Evolutionary conservation across 441 rosid species (phyloP).

Genomic region (Gossypium schwendimanii): DNA sequence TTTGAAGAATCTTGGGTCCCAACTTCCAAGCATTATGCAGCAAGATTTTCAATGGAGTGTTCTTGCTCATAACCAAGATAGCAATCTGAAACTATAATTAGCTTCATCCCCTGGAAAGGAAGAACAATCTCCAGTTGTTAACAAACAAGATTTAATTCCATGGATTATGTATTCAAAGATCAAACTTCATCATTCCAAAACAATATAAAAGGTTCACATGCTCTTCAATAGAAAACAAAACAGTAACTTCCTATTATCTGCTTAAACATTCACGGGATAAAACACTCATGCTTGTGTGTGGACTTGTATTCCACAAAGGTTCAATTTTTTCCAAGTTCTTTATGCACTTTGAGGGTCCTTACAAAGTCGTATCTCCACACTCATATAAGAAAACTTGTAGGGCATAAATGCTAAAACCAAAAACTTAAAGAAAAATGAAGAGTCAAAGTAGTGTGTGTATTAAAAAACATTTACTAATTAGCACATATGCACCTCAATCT

Average conservation of each 20-base stretch:
- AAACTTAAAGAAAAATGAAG: not conserved
- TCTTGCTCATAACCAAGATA: constrained; percentile 86
- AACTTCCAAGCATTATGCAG: constrained; percentile 20
- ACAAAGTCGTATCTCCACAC: not conserved
- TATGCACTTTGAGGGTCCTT: not conserved
- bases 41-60: constrained; percentile 50
- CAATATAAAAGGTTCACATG: not conserved
- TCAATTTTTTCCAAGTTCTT: not conserved
- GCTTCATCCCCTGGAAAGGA: constrained; percentile 57
- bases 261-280: not conserved
- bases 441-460: not conserved
- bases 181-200: not conserved
- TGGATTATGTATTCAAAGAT: not conserved
- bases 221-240: not conserved
- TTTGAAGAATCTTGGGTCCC: constrained; percentile 3
- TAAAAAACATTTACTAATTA: not conserved
- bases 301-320: not conserved
- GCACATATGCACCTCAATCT: not conserved
- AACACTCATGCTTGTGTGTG: not conserved
- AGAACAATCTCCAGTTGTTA: not conserved
- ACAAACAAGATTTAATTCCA: not conserved
- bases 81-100: constrained; percentile 82
- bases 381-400: not conserved
- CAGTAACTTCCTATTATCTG: too few relatives aligned
- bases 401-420: not conserved